Conservation (phyloP, 768 basidiomycete species). For the Porphyrellus cyaneotinctus region DNA sequence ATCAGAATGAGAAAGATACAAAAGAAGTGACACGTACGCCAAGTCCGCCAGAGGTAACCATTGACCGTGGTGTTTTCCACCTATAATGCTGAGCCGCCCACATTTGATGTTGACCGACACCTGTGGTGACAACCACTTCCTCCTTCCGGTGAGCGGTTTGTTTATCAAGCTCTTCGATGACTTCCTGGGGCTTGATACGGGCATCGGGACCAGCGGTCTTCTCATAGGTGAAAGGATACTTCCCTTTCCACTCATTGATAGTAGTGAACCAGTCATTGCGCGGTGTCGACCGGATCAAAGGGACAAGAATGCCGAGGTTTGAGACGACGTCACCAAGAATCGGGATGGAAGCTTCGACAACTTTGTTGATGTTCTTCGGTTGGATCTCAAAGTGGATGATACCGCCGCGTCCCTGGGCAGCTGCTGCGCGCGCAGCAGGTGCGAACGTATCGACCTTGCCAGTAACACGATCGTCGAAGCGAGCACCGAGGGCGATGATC, state of each 20-base stretch:
- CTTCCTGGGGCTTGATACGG: constrained; percentile 93
- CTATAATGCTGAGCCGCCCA: constrained; percentile 95
- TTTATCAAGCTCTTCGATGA: constrained; percentile 85
- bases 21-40: constrained; percentile 55
- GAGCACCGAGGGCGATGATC: constrained; percentile 92
- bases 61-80: constrained; percentile 81
- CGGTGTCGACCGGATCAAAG: constrained; percentile 60
- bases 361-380: constrained; percentile 99
- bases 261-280: constrained; percentile 80
- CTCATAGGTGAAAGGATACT: constrained; percentile 87
- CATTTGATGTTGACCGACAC: constrained; percentile 99
- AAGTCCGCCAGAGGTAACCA: constrained; percentile 93
- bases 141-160: constrained; percentile 81
- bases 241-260: constrained; percentile 79
- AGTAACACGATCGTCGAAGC: constrained; percentile 98
- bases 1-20: background rate
- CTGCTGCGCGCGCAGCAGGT: constrained; percentile 84
- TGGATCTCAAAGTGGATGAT: constrained; percentile 99
- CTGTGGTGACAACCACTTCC: constrained; percentile 84
- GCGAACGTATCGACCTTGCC: constrained; percentile 88
- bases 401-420: constrained; percentile 80
- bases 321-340: constrained; percentile 90
- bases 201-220: constrained; percentile 53
- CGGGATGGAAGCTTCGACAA: constrained; percentile 90
- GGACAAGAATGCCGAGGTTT: constrained; percentile 79